Evolutionary conservation across 2,329 filamentous ascomycete genomes (phyloP), one percentile per base, ranked within the genome.

Genomic region (Colletotrichum caudatum): DNA sequence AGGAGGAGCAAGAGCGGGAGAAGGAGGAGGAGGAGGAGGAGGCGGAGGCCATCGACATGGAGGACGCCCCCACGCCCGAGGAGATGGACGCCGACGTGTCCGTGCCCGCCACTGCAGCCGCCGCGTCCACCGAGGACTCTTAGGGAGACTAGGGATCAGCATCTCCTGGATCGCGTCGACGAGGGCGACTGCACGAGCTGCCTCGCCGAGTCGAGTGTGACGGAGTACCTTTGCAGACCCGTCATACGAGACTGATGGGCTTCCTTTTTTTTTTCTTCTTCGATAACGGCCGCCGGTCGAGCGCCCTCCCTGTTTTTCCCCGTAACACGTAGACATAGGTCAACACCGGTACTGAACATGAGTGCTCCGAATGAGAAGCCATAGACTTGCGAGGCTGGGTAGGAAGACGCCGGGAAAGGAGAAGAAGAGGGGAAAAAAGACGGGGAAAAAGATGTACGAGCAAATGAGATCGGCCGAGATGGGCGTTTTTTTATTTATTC

Each of bases 1-100:
- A 77, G 37, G 16, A 7, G 8, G 50, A 33, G 14, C 26, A 29
- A 29, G 2, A 29, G 26, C 26, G 3, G 26, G 26, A 29, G 29
- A 77, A 29, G 23, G 50, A 51, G 12, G 16, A 7, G 7, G 50
- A 29, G 14, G 77, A 20, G 26, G 51, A 53, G 14, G 18, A 18
- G 9, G 26, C 33, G 26, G 53, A 56, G 1, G 35, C 78, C 59
- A 76, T 76, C 39, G 80, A 79, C 20, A 78, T 82, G 16, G 80
- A 82, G 68, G 83, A 83, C 73, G 73, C 81, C 60, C 81, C 81
- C 5, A 79, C 81, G 9, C 80, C 81, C 0, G 80, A 83, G 26
- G 70, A 56, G 50, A 73, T 73, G 65, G 60, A 73, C 4, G 48
- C n/a, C 20, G 70, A 72, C 8, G 64, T 39, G 23, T 26, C 26